phyloP scores from a whole-genome alignment of 2,329 filamentous ascomycete species.

The Botrytis pseudocinerea region DNA sequence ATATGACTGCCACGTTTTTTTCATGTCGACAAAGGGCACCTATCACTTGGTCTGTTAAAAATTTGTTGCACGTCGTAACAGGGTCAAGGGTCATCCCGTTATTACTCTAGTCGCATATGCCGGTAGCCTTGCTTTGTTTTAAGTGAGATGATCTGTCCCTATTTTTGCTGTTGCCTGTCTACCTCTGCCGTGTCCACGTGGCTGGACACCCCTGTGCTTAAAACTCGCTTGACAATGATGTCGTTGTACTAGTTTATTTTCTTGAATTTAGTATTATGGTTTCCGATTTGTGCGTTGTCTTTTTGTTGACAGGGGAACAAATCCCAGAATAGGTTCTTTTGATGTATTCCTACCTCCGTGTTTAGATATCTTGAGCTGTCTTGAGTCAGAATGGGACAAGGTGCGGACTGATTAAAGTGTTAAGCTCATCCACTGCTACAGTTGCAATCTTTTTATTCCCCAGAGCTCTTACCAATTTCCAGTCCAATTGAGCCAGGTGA shows the following conservation, averaged over 20 bases:
- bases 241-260: not conserved
- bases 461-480: too few relatives aligned
- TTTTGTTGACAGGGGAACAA: not conserved
- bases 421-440: not conserved
- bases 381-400: not conserved
- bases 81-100: constrained; percentile 9
- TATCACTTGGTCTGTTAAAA: constrained; percentile 1
- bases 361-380: not conserved
- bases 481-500: not conserved
- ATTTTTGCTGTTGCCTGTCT: constrained; percentile 9
- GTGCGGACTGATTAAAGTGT: not conserved
- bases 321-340: not conserved
- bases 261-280: not conserved
- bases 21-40: not conserved
- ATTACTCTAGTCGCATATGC: not conserved
- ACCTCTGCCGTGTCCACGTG: constrained; percentile 12
- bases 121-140: not conserved
- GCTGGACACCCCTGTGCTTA: not conserved
- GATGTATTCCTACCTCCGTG: too few relatives aligned
- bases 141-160: not conserved
- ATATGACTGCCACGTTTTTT: not conserved
- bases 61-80: constrained; percentile 19
- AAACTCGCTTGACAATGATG: not conserved
- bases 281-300: not conserved
- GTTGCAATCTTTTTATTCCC: not conserved